These are phyloP conservation scores for Anisodus tanguticus DNA, from an alignment of 257 asterid species.

Conservation along the genomic window DNA sequence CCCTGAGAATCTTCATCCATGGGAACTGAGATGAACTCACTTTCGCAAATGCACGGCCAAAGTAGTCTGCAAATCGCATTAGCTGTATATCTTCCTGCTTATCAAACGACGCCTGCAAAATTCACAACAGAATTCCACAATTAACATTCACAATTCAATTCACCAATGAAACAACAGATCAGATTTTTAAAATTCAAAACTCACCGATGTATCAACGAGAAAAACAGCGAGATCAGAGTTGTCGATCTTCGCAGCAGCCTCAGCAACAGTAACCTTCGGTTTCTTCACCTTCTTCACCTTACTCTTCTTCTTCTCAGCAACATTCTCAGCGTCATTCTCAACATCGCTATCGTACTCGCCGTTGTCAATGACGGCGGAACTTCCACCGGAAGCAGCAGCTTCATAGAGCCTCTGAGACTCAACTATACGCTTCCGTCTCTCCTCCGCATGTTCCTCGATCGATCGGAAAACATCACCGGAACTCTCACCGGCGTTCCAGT, in stretches of 20 bases:
- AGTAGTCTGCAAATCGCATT: slow-evolving; percentile 56
- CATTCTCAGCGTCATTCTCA: slow-evolving; percentile 21
- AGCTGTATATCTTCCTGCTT: slow-evolving; percentile 50
- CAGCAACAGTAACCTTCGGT: slow-evolving; percentile 48
- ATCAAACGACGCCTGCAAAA: slow-evolving; percentile 43
- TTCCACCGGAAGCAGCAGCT: not conserved
- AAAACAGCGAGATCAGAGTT: slow-evolving; percentile 42
- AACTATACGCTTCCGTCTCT: slow-evolving; percentile 34
- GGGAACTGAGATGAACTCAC: slow-evolving; percentile 53
- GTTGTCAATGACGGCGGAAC: not conserved
- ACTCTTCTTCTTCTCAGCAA: slow-evolving; percentile 30
- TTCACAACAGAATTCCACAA: not conserved
- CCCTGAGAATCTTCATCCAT: slow-evolving; percentile 54
- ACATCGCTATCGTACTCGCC: slow-evolving; percentile 12
- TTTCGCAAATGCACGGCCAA: slow-evolving; percentile 48
- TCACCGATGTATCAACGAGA: slow-evolving; percentile 45
- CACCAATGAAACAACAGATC: not conserved
- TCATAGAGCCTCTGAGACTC: slow-evolving; percentile 35
- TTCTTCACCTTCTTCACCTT: slow-evolving; percentile 49
- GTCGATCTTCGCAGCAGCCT: slow-evolving; percentile 52
- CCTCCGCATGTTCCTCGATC: slow-evolving; percentile 45
- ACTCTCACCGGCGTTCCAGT: not conserved
- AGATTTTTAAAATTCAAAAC: not conserved
- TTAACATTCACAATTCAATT: not conserved
- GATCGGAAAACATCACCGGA: slow-evolving; percentile 36